These are phyloP conservation scores for Globisporangium yorkense DNA, from an alignment of 352 stramenopile genomes.

Conservation along the genomic window DNA sequence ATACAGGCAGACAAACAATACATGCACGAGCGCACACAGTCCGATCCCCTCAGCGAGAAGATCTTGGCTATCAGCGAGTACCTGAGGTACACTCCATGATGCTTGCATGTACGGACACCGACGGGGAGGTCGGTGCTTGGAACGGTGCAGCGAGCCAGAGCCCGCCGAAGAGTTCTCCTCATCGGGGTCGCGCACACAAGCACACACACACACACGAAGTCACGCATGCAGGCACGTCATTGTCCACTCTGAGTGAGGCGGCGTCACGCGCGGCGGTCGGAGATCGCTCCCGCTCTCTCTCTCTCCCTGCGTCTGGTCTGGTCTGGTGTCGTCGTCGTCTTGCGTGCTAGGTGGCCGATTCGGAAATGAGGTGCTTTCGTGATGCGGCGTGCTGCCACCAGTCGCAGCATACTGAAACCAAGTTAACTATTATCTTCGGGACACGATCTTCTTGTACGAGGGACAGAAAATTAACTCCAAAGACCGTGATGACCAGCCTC, in stretches of 20 bases:
- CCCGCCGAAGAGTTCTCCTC: constrained; percentile 24
- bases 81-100: constrained; percentile 64
- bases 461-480: background rate
- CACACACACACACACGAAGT: background rate
- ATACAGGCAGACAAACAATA: constrained; percentile 13
- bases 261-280: background rate
- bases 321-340: background rate
- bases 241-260: background rate
- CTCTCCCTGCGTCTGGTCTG: background rate
- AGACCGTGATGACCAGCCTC: background rate
- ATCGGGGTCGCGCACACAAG: constrained; percentile 26
- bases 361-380: background rate
- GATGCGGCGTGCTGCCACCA: constrained; percentile 4
- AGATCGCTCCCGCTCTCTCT: background rate
- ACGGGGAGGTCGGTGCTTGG: constrained; percentile 30
- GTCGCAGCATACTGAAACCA: background rate
- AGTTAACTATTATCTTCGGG: background rate
- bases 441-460: background rate
- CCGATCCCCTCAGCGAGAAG: constrained; percentile 71
- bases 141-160: constrained; percentile 30
- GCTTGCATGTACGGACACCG: constrained; percentile 21
- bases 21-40: background rate
- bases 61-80: constrained; percentile 60
- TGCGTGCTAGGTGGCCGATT: background rate
- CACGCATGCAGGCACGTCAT: background rate